Conservation (phyloP, 768 basidiomycete species). For the Boletus pseudo-olivaceus region DNA sequence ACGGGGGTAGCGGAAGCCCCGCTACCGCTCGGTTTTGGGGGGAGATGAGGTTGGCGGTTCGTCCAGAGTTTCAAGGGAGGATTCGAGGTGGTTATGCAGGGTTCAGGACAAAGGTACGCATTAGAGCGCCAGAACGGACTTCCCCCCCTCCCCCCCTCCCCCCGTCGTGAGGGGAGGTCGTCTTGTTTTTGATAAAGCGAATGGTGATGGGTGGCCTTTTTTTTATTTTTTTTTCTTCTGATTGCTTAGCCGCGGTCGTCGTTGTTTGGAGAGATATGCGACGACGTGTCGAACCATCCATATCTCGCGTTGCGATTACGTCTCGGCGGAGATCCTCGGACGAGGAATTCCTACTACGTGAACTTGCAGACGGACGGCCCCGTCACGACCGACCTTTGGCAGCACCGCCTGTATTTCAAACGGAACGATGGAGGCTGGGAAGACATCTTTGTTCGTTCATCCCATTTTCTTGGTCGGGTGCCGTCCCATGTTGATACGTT, state of each 20-base stretch:
- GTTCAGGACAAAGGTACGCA: constrained; percentile 74
- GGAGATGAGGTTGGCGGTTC: constrained; percentile 67
- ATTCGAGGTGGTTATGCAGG: constrained; percentile 88
- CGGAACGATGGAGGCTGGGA: constrained; percentile 71
- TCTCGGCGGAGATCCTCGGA: constrained; percentile 70
- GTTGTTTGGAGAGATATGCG: constrained; percentile 79
- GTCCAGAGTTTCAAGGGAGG: constrained; percentile 59
- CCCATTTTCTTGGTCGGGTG: background rate
- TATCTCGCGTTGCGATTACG: constrained; percentile 81
- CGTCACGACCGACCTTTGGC: constrained; percentile 86
- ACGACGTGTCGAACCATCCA: constrained; percentile 78
- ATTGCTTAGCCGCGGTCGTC: constrained; percentile 63
- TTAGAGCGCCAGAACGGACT: background rate
- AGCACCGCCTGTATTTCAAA: constrained; percentile 83
- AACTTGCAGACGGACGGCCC: constrained; percentile 90
- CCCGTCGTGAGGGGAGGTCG: background rate
- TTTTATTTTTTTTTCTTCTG: background rate
- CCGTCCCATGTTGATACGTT: background rate
- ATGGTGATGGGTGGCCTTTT: background rate
- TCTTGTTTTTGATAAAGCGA: background rate
- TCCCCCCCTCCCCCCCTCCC: background rate
- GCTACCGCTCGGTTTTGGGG: constrained; percentile 78
- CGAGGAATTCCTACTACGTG: constrained; percentile 84
- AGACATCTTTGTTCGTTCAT: constrained; percentile 66
- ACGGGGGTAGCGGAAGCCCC: constrained; percentile 41